phyloP scores from a whole-genome alignment of 352 stramenopile genomes.

The Pythium grandisporangium region DNA sequence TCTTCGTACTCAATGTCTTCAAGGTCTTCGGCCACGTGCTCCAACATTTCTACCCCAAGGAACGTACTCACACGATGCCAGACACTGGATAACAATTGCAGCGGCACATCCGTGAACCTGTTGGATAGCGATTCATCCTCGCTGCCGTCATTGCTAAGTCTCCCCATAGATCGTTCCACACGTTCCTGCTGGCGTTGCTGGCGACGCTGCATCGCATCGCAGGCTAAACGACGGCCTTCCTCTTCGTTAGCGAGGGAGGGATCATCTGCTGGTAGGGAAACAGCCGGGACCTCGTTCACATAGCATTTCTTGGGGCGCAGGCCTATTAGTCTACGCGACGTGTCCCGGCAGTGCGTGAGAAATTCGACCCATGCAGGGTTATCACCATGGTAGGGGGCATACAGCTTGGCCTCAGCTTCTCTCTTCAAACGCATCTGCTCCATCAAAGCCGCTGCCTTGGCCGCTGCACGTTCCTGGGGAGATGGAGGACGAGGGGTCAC shows the following conservation, averaged over 20 bases:
- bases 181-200: slow-evolving; percentile 20
- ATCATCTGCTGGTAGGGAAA: slow-evolving; percentile 22
- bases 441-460: slow-evolving; percentile 3
- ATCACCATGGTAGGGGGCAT: slow-evolving; percentile 34
- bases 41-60: slow-evolving; percentile 29
- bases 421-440: too few relatives aligned
- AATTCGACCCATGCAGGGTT: slow-evolving; percentile 47
- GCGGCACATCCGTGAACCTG: slow-evolving; percentile 5
- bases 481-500: slow-evolving; percentile 25
- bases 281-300: slow-evolving; percentile 28
- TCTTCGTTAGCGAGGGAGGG: slow-evolving; percentile 29
- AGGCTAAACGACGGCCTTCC: slow-evolving; percentile 52
- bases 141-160: too few relatives aligned
- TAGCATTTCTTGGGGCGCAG: slow-evolving; percentile 36
- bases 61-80: slow-evolving; percentile 14
- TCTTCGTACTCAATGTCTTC: slow-evolving; percentile 67
- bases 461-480: slow-evolving; percentile 7
- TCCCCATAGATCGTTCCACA: slow-evolving; percentile 6
- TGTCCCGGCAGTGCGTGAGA: slow-evolving; percentile 44
- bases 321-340: slow-evolving; percentile 29
- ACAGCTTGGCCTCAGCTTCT: too few relatives aligned
- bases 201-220: slow-evolving; percentile 47
- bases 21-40: slow-evolving; percentile 30
- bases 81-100: slow-evolving; percentile 2
- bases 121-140: slow-evolving; percentile 8